A percentile compares a stretch with the other conserved stretches of the same genome.
Conservation (phyloP, 495 filamentous ascomycete genomes). For the Aspergillus campestris region DNA sequence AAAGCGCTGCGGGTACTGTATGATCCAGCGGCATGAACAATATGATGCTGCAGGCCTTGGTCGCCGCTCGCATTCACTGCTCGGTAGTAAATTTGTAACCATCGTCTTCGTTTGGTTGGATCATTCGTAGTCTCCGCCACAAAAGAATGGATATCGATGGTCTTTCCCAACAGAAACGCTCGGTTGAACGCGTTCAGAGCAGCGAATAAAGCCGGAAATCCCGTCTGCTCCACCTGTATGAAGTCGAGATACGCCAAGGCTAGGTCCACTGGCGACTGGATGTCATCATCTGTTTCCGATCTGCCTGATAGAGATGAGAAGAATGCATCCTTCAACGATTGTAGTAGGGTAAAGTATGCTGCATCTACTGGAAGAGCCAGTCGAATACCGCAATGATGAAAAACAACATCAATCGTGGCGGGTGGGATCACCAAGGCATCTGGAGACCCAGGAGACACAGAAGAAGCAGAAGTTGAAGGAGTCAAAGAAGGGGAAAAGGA, state of each 20-base stretch:
- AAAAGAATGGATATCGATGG: conserved; percentile 14
- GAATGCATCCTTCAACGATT: conserved; percentile 6
- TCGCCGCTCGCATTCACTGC: conserved; percentile 1
- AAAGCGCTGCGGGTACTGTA: conserved; percentile 4
- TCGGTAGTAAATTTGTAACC: conserved; percentile 12
- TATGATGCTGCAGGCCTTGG: neutral
- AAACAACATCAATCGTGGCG: neutral
- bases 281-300: neutral
- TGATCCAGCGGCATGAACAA: neutral
- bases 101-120: conserved; percentile 3
- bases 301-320: neutral
- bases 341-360: neutral
- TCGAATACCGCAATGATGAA: neutral
- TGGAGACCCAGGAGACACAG: too few relatives aligned
- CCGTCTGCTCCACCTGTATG: conserved; percentile 1
- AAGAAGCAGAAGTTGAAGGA: neutral
- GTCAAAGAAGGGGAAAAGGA: neutral
- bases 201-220: neutral
- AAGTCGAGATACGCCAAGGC: conserved; percentile 9
- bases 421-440: too few relatives aligned
- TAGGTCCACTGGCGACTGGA: neutral
- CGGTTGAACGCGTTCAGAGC: conserved; percentile 5
- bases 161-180: conserved; percentile 9
- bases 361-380: conserved; percentile 1
- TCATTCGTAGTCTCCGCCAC: neutral